phyloP scores from a whole-genome alignment of 2,329 filamentous ascomycete species.

The Talaromyces sp. region DNA sequence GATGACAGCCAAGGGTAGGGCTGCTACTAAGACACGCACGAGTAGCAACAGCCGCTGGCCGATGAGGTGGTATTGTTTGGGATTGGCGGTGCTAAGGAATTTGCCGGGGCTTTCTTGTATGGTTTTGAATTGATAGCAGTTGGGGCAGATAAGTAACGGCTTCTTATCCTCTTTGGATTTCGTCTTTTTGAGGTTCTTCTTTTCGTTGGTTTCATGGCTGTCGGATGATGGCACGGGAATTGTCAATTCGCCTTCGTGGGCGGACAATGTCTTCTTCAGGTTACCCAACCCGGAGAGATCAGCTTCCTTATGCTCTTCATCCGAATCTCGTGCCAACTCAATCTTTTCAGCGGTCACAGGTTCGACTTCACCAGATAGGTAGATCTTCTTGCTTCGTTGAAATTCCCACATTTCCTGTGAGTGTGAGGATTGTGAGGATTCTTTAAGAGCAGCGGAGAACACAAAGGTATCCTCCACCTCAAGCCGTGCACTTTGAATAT shows the following conservation, averaged over 20 bases:
- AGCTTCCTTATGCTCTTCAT: background rate
- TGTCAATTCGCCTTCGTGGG: background rate
- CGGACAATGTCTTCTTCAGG: background rate
- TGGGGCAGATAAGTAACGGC: slow-evolving; percentile 10
- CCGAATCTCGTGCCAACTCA: background rate
- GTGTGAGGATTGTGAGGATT: no score
- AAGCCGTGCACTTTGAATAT: slow-evolving; percentile 12
- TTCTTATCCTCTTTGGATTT: slow-evolving; percentile 1
- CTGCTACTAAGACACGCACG: slow-evolving; percentile 18
- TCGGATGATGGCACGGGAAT: background rate
- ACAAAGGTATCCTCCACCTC: slow-evolving; percentile 5
- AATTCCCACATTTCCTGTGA: background rate
- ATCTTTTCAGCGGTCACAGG: background rate
- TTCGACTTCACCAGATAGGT: background rate
- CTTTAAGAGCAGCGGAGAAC: background rate
- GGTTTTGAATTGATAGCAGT: slow-evolving; percentile 14
- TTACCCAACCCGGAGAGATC: background rate
- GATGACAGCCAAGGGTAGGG: slow-evolving; percentile 27
- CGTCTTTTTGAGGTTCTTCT: background rate
- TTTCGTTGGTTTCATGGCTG: background rate
- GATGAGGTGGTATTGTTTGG: background rate
- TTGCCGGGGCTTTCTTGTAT: slow-evolving; percentile 17
- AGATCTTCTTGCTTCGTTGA: background rate
- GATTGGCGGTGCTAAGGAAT: background rate
- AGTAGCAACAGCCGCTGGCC: background rate